These are phyloP conservation scores for Populus trichocarpa DNA, from an alignment of 441 rosid genomes.

Conservation along the genomic window DNA sequence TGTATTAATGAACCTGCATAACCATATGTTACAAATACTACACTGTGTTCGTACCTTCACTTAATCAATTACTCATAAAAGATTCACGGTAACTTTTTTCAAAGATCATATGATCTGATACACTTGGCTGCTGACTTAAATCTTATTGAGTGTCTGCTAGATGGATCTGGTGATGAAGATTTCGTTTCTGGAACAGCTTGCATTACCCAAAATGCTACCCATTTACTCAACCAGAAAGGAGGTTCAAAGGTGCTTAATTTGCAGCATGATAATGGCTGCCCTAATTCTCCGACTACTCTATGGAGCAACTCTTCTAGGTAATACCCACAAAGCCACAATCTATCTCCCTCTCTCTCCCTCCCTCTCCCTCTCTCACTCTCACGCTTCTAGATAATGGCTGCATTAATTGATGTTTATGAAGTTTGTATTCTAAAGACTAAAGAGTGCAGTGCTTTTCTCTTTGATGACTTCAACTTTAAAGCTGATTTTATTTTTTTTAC, in stretches of 20 bases:
- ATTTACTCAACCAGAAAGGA: slow-evolving; percentile 11
- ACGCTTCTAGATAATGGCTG: too few species aligned
- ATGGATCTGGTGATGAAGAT: slow-evolving; percentile 45
- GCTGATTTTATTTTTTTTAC: not conserved
- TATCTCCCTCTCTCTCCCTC: not conserved
- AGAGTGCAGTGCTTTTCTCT: not conserved
- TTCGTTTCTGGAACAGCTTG: slow-evolving; percentile 22
- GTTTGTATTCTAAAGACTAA: not conserved
- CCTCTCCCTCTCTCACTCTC: not conserved
- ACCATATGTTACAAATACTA: too few species aligned
- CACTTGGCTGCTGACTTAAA: not conserved
- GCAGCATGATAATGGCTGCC: slow-evolving; percentile 8
- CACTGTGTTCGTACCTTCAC: not conserved
- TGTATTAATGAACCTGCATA: not conserved
- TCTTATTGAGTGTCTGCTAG: slow-evolving; percentile 8
- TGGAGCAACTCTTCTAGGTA: slow-evolving; percentile 38
- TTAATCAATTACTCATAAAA: not conserved
- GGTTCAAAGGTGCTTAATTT: slow-evolving; percentile 7
- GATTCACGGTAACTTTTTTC: not conserved
- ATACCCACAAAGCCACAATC: not conserved
- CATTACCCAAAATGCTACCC: not conserved
- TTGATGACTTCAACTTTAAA: not conserved
- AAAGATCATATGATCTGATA: not conserved
- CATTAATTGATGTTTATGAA: not conserved
- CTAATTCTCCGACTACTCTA: slow-evolving; percentile 15